Conservation (phyloP, 2,329 filamentous ascomycete genomes). For the Aureobasidium pullulans region DNA sequence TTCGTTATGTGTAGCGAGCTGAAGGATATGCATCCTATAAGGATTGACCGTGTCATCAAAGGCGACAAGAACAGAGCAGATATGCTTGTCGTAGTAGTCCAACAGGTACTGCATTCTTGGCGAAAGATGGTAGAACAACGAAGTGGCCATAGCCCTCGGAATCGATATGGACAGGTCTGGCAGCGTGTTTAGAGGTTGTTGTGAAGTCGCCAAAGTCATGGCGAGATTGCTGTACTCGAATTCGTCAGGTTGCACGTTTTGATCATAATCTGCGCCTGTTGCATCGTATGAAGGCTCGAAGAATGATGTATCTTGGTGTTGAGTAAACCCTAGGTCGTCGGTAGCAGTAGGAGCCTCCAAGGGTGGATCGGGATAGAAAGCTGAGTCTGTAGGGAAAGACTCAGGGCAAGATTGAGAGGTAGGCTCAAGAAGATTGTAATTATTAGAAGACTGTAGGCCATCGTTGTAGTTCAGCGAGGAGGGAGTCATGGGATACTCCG, state of each 20-base stretch:
- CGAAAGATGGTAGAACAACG: slow-evolving; percentile 51
- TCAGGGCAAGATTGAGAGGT: background rate
- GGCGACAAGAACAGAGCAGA: slow-evolving; percentile 85
- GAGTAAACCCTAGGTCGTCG: background rate
- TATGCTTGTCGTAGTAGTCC: slow-evolving; percentile 87
- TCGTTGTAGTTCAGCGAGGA: background rate
- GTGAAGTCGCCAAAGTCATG: background rate
- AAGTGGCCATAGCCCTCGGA: slow-evolving; percentile 26
- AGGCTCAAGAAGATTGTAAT: background rate
- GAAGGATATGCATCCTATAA: slow-evolving; percentile 74
- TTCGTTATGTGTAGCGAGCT: slow-evolving; percentile 67
- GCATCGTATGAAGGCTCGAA: background rate
- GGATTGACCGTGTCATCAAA: slow-evolving; percentile 83
- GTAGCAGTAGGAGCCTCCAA: background rate
- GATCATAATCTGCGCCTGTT: background rate
- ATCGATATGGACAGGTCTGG: slow-evolving; percentile 18
- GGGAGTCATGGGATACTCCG: slow-evolving; percentile 1
- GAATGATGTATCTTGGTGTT: background rate
- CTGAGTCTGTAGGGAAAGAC: background rate
- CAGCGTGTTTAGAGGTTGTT: background rate
- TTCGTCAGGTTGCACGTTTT: slow-evolving; percentile 7
- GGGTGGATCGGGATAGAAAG: background rate
- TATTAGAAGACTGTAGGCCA: background rate
- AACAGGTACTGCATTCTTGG: slow-evolving; percentile 81
- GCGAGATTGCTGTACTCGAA: slow-evolving; percentile 3